phyloP scores from a whole-genome alignment of 2,329 filamentous ascomycete species.

The Fusarium devonianum region DNA sequence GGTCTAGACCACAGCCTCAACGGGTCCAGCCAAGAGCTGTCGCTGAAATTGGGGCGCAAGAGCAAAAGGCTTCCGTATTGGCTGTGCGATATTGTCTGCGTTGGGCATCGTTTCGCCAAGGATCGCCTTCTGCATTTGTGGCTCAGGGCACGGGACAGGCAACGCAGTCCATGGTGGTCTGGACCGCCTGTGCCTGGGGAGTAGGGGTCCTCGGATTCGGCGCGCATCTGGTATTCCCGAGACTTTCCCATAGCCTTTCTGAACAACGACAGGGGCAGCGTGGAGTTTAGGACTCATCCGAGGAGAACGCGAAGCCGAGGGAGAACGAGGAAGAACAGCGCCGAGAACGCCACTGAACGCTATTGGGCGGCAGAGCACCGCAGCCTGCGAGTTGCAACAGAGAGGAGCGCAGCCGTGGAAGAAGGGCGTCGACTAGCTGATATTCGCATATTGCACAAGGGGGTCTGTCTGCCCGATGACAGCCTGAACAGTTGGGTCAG shows the following conservation, averaged over 20 bases:
- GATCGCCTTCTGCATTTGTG: constrained; percentile 26
- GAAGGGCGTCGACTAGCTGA: neutral
- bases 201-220: constrained; percentile 14
- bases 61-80: neutral
- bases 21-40: neutral
- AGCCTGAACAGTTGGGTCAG: constrained; percentile 14
- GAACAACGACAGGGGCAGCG: neutral
- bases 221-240: constrained; percentile 35
- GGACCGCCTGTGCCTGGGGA: constrained; percentile 13
- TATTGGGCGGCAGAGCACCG: constrained; percentile 15
- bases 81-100: neutral
- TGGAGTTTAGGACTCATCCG: neutral
- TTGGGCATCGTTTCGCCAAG: constrained; percentile 11
- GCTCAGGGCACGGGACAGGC: constrained; percentile 38
- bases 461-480: constrained; percentile 2
- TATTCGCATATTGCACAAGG: constrained; percentile 2
- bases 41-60: too few relatives aligned
- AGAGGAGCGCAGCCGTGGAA: constrained; percentile 5
- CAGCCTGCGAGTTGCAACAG: constrained; percentile 6
- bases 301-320: too few relatives aligned
- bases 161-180: constrained; percentile 23
- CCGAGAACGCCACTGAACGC: neutral
- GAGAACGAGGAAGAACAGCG: too few relatives aligned
- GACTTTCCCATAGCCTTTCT: constrained; percentile 29
- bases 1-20: constrained; percentile 25